These are phyloP conservation scores for Candida insectorum DNA, from an alignment of 805 yeast species.

Conservation along the genomic window DNA sequence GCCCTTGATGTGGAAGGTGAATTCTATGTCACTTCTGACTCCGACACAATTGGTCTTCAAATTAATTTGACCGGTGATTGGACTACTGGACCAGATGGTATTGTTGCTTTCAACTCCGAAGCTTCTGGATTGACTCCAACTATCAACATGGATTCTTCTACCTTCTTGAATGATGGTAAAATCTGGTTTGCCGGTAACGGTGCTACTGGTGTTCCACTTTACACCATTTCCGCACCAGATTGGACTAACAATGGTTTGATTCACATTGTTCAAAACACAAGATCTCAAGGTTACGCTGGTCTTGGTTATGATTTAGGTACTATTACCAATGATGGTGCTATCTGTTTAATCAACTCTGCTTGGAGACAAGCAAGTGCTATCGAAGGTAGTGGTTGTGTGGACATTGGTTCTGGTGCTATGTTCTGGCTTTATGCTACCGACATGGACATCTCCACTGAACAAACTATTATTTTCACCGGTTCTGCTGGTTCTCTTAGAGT, in stretches of 20 bases:
- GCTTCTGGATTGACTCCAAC: not conserved
- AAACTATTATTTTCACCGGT: slow-evolving; percentile 1
- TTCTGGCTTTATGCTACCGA: slow-evolving; percentile 5
- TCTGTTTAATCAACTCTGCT: slow-evolving; percentile 17
- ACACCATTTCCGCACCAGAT: not conserved
- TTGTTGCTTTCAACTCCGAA: not conserved
- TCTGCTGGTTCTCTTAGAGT: slow-evolving; percentile 1
- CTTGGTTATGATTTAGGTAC: slow-evolving; percentile 8
- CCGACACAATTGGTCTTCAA: not conserved
- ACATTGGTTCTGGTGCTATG: slow-evolving; percentile 12
- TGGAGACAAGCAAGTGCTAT: slow-evolving; percentile 16
- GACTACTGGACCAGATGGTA: slow-evolving; percentile 1
- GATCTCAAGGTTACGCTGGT: slow-evolving; percentile 9
- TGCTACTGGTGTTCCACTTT: not conserved
- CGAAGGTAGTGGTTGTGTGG: slow-evolving; percentile 22
- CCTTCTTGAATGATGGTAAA: not conserved
- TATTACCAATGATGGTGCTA: slow-evolving; percentile 18
- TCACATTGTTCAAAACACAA: slow-evolving; percentile 1
- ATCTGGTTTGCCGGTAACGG: slow-evolving; percentile 1
- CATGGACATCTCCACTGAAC: not conserved
- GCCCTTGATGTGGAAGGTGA: slow-evolving; percentile 1
- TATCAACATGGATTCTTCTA: not conserved
- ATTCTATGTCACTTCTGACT: slow-evolving; percentile 1
- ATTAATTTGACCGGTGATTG: not conserved
- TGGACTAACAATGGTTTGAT: slow-evolving; percentile 2